Conservation (phyloP, 805 yeast species). For the Sungouiella thailandica region DNA sequence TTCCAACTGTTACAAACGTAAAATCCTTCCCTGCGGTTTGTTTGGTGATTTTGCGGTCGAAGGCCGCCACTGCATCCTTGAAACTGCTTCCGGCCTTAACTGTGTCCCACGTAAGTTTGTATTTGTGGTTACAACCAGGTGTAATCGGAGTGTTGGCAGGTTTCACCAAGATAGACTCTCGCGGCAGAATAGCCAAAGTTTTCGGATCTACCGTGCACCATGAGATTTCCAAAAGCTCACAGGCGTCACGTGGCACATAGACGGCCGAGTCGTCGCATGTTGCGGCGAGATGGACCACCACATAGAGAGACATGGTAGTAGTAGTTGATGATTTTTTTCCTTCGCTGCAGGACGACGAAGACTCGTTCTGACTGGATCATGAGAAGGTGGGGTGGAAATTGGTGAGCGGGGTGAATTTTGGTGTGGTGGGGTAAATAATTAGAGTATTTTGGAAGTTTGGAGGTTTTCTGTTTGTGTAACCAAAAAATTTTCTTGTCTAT, state of each 20-base stretch:
- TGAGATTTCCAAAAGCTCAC: conserved; percentile 62
- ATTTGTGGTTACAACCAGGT: conserved; percentile 46
- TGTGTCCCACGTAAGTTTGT: conserved; percentile 57
- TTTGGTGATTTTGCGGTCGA: conserved; percentile 49
- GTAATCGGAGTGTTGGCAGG: conserved; percentile 67
- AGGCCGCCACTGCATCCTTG: conserved; percentile 53
- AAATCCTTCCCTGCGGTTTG: conserved; percentile 46
- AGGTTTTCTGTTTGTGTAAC: too few relatives aligned
- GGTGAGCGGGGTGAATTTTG: too few relatives aligned
- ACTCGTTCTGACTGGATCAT: too few relatives aligned
- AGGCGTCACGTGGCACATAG: conserved; percentile 58
- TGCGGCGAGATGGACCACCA: conserved; percentile 57
- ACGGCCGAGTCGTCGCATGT: conserved; percentile 63
- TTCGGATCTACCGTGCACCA: conserved; percentile 60
- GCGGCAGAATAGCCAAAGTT: conserved; percentile 38
- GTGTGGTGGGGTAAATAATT: too few relatives aligned
- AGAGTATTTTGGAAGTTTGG: too few relatives aligned
- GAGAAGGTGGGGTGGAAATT: too few relatives aligned
- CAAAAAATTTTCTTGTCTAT: too few relatives aligned
- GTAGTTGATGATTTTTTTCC: conserved; percentile 1
- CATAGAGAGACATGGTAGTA: conserved; percentile 31
- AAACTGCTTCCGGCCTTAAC: conserved; percentile 55
- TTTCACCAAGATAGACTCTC: conserved; percentile 47
- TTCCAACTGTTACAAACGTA: conserved; percentile 59
- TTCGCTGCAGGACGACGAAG: neutral